Conservation (phyloP, 2,329 filamentous ascomycete genomes). For the Colletotrichum sp. region DNA sequence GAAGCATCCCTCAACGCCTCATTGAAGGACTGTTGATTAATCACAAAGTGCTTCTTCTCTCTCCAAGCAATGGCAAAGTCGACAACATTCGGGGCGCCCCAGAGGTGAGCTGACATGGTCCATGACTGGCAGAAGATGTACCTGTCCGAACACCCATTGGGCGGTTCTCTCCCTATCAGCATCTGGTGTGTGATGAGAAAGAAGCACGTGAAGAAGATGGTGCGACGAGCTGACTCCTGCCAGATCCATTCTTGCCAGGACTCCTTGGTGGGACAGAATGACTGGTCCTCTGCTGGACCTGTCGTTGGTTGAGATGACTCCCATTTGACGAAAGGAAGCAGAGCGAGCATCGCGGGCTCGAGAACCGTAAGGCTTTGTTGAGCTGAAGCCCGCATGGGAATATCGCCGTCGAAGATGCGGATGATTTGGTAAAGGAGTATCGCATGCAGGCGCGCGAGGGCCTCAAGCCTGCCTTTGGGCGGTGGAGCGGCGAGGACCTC, state of each 20-base stretch:
- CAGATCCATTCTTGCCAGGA: constrained; percentile 59
- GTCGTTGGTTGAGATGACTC: constrained; percentile 22
- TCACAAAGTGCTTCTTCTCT: constrained; percentile 37
- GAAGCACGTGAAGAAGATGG: constrained; percentile 52
- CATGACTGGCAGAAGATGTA: constrained; percentile 38
- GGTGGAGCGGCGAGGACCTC: constrained; percentile 44
- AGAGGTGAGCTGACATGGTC: constrained; percentile 43
- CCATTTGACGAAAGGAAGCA: constrained; percentile 37
- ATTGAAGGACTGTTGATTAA: constrained; percentile 32
- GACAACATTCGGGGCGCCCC: constrained; percentile 38
- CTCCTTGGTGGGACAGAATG: constrained; percentile 42
- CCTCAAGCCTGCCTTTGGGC: constrained; percentile 30
- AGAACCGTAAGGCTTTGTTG: constrained; percentile 33
- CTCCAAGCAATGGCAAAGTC: constrained; percentile 43
- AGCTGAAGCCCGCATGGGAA: constrained; percentile 34
- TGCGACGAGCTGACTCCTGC: constrained; percentile 58
- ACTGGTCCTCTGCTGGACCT: constrained; percentile 32
- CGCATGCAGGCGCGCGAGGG: constrained; percentile 44
- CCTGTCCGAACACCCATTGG: constrained; percentile 31
- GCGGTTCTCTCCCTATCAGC: constrained; percentile 29
- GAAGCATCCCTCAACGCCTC: constrained; percentile 35
- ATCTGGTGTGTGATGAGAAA: constrained; percentile 43
- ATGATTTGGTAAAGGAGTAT: constrained; percentile 51
- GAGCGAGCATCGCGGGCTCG: constrained; percentile 34
- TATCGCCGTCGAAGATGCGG: constrained; percentile 48